These are phyloP conservation scores for Lichtheimia hyalospora DNA, from an alignment of 371 early-diverging fungal species.

Conservation along the genomic window DNA sequence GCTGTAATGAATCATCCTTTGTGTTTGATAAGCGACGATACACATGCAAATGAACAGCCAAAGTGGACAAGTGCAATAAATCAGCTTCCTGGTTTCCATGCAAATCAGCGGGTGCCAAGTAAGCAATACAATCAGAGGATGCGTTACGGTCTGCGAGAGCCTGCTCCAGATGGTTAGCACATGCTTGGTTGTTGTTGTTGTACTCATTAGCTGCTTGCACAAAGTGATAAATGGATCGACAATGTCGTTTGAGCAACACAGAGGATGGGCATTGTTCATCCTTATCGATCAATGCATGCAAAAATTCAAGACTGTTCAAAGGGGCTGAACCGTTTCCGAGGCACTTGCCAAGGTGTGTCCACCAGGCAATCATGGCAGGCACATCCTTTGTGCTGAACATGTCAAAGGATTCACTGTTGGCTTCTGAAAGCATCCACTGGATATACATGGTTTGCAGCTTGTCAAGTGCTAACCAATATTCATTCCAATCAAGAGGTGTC, in stretches of 20 bases:
- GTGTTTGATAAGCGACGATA: neutral
- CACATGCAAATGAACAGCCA: constrained; percentile 25
- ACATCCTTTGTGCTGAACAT: constrained; percentile 5
- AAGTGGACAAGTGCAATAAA: constrained; percentile 24
- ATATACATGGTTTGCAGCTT: constrained; percentile 14
- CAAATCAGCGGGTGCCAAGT: neutral
- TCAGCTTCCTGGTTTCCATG: constrained; percentile 27
- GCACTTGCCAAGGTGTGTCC: constrained; percentile 23
- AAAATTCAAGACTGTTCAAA: neutral
- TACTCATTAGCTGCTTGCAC: constrained; percentile 19
- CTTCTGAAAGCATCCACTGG: neutral
- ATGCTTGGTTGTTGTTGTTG: neutral
- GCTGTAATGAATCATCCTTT: too few species aligned
- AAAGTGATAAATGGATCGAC: constrained; percentile 19
- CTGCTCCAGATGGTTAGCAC: constrained; percentile 14
- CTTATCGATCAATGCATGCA: neutral
- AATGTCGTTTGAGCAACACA: constrained; percentile 23
- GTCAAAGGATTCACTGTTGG: neutral
- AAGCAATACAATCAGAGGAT: constrained; percentile 24
- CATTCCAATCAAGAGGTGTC: constrained; percentile 30
- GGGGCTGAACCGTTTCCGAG: constrained; percentile 1
- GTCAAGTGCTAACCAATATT: constrained; percentile 31
- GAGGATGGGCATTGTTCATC: constrained; percentile 9
- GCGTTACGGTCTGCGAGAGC: constrained; percentile 22
- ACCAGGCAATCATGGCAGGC: constrained; percentile 31